Conservation (phyloP, 2,329 filamentous ascomycete species). For the Colletotrichum higginsianum region DNA sequence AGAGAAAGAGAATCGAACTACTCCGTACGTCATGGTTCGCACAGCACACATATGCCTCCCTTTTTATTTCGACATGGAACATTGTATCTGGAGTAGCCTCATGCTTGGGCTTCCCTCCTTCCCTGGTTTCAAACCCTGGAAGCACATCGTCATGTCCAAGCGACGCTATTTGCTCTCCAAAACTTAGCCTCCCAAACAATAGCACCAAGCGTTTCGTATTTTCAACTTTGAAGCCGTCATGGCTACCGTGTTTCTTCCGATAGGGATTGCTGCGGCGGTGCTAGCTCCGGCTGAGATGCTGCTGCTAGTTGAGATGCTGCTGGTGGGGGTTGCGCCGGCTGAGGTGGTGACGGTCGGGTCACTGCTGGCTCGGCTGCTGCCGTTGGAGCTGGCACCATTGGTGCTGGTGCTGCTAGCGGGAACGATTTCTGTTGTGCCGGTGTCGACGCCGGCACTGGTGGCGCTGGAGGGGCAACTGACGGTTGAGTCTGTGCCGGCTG, state of each 20-base stretch:
- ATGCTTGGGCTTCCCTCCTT: slow-evolving; percentile 1
- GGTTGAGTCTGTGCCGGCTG: not conserved
- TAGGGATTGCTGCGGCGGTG: slow-evolving; percentile 6
- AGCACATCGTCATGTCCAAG: slow-evolving; percentile 17
- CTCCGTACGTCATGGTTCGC: slow-evolving; percentile 42
- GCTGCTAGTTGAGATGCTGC: slow-evolving; percentile 4
- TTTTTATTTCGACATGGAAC: slow-evolving; percentile 21
- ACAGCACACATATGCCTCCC: slow-evolving; percentile 26
- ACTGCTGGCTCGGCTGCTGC: slow-evolving; percentile 6
- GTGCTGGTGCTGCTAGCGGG: not conserved
- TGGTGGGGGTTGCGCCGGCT: slow-evolving; percentile 3
- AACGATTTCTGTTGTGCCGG: not conserved
- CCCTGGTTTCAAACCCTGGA: slow-evolving; percentile 12
- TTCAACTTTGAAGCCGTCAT: slow-evolving; percentile 14
- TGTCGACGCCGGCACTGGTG: not conserved
- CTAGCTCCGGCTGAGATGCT: slow-evolving; percentile 16
- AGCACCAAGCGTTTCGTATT: slow-evolving; percentile 4
- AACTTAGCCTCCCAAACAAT: slow-evolving; percentile 8
- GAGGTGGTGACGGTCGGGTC: not conserved
- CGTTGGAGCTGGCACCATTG: not conserved
- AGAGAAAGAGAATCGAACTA: slow-evolving; percentile 42
- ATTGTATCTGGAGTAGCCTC: slow-evolving; percentile 14
- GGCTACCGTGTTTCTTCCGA: slow-evolving; percentile 24
- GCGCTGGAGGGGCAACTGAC: not conserved
- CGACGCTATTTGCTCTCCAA: slow-evolving; percentile 7